A percentile compares a stretch with the other conserved stretches of the same genome.
Conservation (phyloP, 2,329 filamentous ascomycete genomes). For the Trichoderma sp. region DNA sequence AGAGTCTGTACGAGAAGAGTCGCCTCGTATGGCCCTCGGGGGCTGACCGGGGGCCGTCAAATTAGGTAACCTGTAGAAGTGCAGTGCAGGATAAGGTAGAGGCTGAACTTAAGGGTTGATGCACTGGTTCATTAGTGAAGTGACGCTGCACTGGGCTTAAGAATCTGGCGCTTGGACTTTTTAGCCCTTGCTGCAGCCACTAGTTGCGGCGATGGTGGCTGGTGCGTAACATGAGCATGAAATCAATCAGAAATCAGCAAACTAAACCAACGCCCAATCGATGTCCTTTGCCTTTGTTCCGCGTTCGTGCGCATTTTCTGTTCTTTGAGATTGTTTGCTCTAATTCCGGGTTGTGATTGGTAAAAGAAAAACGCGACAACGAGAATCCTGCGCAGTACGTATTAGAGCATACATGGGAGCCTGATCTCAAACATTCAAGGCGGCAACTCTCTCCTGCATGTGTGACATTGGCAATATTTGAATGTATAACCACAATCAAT, state of each 20-base stretch:
- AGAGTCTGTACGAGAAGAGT: not conserved
- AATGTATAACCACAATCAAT: not conserved
- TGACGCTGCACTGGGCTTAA: not conserved
- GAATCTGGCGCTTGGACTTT: not conserved
- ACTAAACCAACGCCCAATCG: not conserved
- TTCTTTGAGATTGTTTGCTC: not conserved
- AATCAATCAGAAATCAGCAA: not conserved
- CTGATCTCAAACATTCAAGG: not conserved
- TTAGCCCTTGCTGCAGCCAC: conserved; percentile 8
- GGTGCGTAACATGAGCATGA: not conserved
- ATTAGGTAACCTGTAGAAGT: not conserved
- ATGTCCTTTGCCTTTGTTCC: not conserved
- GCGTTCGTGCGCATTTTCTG: not conserved
- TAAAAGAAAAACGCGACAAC: not conserved
- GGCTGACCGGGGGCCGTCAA: not conserved
- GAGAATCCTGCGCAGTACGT: not conserved
- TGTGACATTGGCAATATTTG: not conserved
- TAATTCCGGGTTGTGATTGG: not conserved
- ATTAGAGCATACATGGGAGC: not conserved
- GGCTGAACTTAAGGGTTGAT: not conserved
- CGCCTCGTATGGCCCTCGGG: not conserved
- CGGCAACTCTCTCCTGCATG: not conserved
- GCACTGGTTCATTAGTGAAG: not conserved
- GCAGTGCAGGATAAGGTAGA: not conserved
- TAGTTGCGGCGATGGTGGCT: not conserved